phyloP scores from a whole-genome alignment of 805 yeast species.

The Vanderwaltozyma tropicalis region DNA sequence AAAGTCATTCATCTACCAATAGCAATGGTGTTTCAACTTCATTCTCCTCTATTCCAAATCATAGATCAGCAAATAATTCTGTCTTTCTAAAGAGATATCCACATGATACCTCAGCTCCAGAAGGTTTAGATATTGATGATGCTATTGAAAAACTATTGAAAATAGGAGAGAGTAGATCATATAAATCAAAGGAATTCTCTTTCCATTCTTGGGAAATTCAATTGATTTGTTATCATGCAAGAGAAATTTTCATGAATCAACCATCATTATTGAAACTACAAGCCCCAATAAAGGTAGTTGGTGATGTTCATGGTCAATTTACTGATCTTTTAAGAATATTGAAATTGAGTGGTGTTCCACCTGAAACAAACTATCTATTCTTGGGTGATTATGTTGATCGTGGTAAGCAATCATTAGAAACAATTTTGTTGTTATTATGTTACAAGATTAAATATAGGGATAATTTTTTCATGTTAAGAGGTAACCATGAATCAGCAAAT shows the following conservation, averaged over 20 bases:
- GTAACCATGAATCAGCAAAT: slow-evolving; percentile 96
- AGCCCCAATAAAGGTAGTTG: slow-evolving; percentile 75
- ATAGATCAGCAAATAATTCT: slow-evolving; percentile 8
- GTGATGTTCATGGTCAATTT: slow-evolving; percentile 95
- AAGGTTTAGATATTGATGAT: slow-evolving; percentile 43
- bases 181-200: slow-evolving; percentile 34
- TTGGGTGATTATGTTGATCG: slow-evolving; percentile 96
- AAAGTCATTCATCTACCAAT: neutral
- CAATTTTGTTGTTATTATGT: slow-evolving; percentile 76
- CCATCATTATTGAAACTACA: slow-evolving; percentile 56
- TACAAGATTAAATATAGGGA: slow-evolving; percentile 95
- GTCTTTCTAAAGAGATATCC: slow-evolving; percentile 23
- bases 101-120: slow-evolving; percentile 20
- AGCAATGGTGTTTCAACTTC: slow-evolving; percentile 3
- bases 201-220: slow-evolving; percentile 45
- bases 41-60: slow-evolving; percentile 11
- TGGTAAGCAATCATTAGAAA: slow-evolving; percentile 92
- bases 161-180: slow-evolving; percentile 36
- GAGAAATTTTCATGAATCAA: slow-evolving; percentile 51
- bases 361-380: slow-evolving; percentile 82
- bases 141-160: slow-evolving; percentile 51
- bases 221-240: slow-evolving; percentile 44
- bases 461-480: slow-evolving; percentile 84
- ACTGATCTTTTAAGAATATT: slow-evolving; percentile 82
- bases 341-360: slow-evolving; percentile 94